These are phyloP conservation scores for Zygosaccharomyces bailii DNA, from an alignment of 805 yeast species.

Conservation along the genomic window DNA sequence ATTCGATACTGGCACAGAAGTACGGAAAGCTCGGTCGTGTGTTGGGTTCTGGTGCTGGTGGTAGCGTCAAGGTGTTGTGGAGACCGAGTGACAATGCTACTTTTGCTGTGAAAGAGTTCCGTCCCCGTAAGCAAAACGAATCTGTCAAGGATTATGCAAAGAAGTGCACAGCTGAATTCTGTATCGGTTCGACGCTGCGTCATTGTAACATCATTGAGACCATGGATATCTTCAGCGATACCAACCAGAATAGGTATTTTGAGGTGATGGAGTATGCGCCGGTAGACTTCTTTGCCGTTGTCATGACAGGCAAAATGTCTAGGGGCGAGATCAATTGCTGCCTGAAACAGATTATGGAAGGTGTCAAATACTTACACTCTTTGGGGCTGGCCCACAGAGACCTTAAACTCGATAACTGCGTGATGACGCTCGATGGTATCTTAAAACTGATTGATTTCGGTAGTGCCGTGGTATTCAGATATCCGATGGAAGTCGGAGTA, in stretches of 20 bases:
- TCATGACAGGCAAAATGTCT: conserved; percentile 80
- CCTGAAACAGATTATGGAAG: conserved; percentile 67
- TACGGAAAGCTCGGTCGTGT: conserved; percentile 74
- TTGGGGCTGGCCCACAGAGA: conserved; percentile 83
- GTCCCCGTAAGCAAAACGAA: conserved; percentile 69
- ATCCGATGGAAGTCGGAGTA: conserved; percentile 61
- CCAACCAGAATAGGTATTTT: conserved; percentile 65
- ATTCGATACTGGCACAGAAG: conserved; percentile 52
- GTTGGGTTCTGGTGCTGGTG: conserved; percentile 85
- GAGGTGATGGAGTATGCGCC: conserved; percentile 88
- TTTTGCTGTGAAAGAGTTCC: conserved; percentile 81
- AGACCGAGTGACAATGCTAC: conserved; percentile 67
- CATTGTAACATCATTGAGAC: conserved; percentile 81
- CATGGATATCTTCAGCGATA: conserved; percentile 56
- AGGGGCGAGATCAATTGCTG: conserved; percentile 81
- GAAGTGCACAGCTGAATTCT: conserved; percentile 84
- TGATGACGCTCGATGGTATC: conserved; percentile 67
- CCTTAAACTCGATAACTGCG: conserved; percentile 79
- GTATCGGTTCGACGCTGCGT: conserved; percentile 77
- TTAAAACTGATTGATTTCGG: conserved; percentile 81
- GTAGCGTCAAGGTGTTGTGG: conserved; percentile 68
- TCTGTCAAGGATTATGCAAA: conserved; percentile 73
- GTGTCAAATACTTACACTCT: conserved; percentile 69
- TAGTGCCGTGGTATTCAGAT: conserved; percentile 75
- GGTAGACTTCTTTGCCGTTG: conserved; percentile 79